Conservation (phyloP, 2,329 filamentous ascomycete genomes). For the Zymoseptoria crescenta region DNA sequence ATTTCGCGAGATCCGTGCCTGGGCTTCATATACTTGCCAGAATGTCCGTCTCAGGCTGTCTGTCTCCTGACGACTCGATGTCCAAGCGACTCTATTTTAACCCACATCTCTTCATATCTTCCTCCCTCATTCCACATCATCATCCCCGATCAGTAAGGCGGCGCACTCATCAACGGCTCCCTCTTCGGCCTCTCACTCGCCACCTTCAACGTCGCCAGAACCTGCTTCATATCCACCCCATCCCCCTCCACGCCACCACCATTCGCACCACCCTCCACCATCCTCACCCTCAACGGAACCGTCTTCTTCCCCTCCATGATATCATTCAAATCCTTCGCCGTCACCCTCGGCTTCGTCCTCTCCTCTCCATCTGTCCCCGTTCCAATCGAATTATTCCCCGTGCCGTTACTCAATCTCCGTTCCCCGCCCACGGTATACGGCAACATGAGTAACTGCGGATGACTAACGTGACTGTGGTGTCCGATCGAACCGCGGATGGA, state of each 20-base stretch:
- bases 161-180: slow-evolving; percentile 9
- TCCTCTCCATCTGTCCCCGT: slow-evolving; percentile 1
- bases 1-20: too few species aligned
- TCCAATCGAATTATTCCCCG: slow-evolving; percentile 7
- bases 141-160: slow-evolving; percentile 5
- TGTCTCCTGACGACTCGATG: background rate
- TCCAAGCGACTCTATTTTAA: background rate
- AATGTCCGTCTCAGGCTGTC: too few species aligned
- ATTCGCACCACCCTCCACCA: background rate
- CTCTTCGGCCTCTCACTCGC: slow-evolving; percentile 4
- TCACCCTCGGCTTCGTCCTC: slow-evolving; percentile 7
- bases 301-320: slow-evolving; percentile 15
- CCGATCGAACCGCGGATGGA: slow-evolving; percentile 16
- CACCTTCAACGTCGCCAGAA: slow-evolving; percentile 8
- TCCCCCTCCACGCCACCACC: background rate
- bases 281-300: slow-evolving; percentile 2
- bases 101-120: background rate
- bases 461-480: slow-evolving; percentile 15
- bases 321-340: slow-evolving; percentile 16
- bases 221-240: slow-evolving; percentile 8
- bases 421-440: slow-evolving; percentile 11
- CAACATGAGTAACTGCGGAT: slow-evolving; percentile 18
- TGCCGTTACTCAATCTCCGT: slow-evolving; percentile 13
- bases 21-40: too few species aligned
- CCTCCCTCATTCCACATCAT: background rate